Evolutionary conservation across 257 asterid species (phyloP).

Genomic region (Capsicum pubescens): DNA sequence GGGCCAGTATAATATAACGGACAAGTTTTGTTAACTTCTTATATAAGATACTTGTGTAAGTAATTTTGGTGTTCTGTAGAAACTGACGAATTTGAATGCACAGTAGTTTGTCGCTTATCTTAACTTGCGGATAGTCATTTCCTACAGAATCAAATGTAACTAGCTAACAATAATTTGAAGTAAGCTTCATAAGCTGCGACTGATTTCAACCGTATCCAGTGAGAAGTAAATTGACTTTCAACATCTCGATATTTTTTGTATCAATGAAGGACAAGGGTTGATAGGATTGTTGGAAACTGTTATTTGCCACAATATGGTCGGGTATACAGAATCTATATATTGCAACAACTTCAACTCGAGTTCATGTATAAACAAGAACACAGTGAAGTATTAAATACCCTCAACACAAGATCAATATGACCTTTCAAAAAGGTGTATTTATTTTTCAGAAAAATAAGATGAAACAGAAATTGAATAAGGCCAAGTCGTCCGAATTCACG

Average conservation of each 20-base stretch:
- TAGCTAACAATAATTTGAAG: background rate
- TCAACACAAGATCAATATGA: too few relatives aligned
- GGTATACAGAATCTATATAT: too few relatives aligned
- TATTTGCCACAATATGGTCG: too few relatives aligned
- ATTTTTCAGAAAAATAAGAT: too few relatives aligned
- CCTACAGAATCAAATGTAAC: background rate
- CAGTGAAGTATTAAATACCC: too few relatives aligned
- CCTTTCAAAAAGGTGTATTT: too few relatives aligned
- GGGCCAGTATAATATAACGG: background rate
- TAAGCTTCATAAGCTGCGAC: background rate
- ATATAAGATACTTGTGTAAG: background rate
- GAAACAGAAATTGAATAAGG: too few relatives aligned
- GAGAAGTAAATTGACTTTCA: background rate
- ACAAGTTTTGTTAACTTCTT: background rate
- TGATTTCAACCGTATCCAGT: slow-evolving; percentile 2
- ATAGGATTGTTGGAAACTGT: background rate
- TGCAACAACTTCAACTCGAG: too few relatives aligned
- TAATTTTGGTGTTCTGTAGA: background rate
- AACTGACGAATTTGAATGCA: background rate
- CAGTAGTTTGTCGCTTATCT: background rate
- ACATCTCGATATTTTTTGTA: background rate
- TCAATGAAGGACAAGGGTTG: background rate
- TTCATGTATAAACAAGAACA: too few relatives aligned
- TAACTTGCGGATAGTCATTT: background rate
- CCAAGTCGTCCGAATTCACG: too few relatives aligned